Evolutionary conservation across 768 basidiomycete genomes (phyloP), one percentile per base, ranked within the genome.

Genomic region (Phylloporus arenicola): DNA sequence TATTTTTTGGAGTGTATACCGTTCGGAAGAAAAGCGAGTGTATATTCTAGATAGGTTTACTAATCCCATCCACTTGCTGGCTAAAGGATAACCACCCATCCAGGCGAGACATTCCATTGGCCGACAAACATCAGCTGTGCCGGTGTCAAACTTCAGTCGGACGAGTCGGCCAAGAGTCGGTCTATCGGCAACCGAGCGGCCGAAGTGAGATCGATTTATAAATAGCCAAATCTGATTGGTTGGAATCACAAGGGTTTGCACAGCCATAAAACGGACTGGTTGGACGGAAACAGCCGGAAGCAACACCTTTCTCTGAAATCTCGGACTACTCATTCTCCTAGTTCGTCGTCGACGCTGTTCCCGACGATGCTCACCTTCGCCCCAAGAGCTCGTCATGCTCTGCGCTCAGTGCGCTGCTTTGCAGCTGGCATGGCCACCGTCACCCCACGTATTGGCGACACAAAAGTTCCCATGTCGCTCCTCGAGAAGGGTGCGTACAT

Each of bases 401-500:
- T 81, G 60, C 77, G 79, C 60, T 70, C 74, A 30, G 60, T 80
- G 57, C 75, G 76, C 70, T 77, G 78, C 47, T 34, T 77, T 58
- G 76, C 76, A 52, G 78, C 78, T 47, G 86, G 86, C 34, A 85
- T 92, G 85, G 90, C 91, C 64, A 91, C 88, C 61, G 84, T 77
- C 64, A 76, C 81, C 6, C 76, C 83, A 42, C 77, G 87, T 60
- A 93, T 93, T 59, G 90, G 90, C 52, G 88, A 91, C 68, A 91
- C 86, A 52, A 90, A 91, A 72, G 91, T 93, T 49, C 72, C 87
- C 58, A 92, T 92, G 88, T 90, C 88, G 34, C 75, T 85, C 57
- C 80, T 92, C 56, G 90, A 92, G 70, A 82, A 84, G 65, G 81
- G 76, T 59, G 83, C 81, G 39, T 92, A 81, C 67, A 92, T 93